Percentiles rank a stretch among this genome's conserved stretches.
phyloP scores from a whole-genome alignment of 768 basidiomycete species.

The Vararia minispora region DNA sequence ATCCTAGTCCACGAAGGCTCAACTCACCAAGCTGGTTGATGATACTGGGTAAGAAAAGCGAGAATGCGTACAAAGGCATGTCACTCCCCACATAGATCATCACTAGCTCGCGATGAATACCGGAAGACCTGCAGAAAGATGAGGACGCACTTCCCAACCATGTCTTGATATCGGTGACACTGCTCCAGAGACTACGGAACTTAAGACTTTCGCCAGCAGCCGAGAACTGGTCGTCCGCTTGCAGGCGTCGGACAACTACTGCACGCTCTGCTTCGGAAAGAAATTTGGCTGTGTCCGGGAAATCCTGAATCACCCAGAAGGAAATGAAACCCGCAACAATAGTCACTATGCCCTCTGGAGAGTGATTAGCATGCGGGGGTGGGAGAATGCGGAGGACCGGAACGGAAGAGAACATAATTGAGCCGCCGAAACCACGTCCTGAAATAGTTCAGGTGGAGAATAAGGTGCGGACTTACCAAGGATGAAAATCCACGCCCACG shows the following conservation, averaged over 20 bases:
- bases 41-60: slow-evolving; percentile 70
- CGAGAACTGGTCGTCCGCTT: slow-evolving; percentile 59
- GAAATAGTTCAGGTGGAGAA: too few species aligned
- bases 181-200: slow-evolving; percentile 45
- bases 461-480: too few species aligned
- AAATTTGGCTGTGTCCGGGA: slow-evolving; percentile 74
- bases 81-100: slow-evolving; percentile 43
- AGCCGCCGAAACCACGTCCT: too few species aligned
- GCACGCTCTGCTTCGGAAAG: slow-evolving; percentile 61
- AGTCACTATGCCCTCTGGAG: slow-evolving; percentile 61
- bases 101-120: slow-evolving; percentile 26
- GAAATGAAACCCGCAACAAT: slow-evolving; percentile 53
- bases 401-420: too few species aligned
- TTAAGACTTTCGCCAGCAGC: slow-evolving; percentile 56
- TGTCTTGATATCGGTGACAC: slow-evolving; percentile 64
- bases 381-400: too few species aligned
- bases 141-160: slow-evolving; percentile 33
- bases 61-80: slow-evolving; percentile 67
- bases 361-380: too few species aligned
- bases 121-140: background rate
- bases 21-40: slow-evolving; percentile 45
- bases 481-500: slow-evolving; percentile 68
- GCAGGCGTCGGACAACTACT: slow-evolving; percentile 52
- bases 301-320: slow-evolving; percentile 75
- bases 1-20: background rate